phyloP scores from a whole-genome alignment of 2,329 filamentous ascomycete species.

The Penicillium rolfsii region DNA sequence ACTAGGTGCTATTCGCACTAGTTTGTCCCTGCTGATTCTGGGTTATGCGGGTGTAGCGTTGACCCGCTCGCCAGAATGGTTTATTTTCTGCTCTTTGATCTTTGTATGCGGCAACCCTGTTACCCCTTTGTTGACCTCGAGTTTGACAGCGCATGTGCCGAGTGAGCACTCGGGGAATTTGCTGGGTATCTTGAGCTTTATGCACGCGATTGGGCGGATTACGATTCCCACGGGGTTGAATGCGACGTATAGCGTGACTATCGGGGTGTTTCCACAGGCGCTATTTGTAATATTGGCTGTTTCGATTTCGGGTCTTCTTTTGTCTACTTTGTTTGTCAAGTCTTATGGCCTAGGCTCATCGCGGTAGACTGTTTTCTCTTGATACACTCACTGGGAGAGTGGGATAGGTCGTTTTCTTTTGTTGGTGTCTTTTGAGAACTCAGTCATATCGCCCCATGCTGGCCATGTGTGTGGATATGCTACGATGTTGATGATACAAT shows the following conservation, averaged over 20 bases:
- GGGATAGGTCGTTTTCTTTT: neutral
- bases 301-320: neutral
- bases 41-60: slow-evolving; percentile 1
- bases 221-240: slow-evolving; percentile 4
- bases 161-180: slow-evolving; percentile 4
- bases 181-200: slow-evolving; percentile 7
- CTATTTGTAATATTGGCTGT: slow-evolving; percentile 5
- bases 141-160: slow-evolving; percentile 5
- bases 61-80: neutral
- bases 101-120: neutral
- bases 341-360: neutral
- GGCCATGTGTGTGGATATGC: neutral
- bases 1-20: slow-evolving; percentile 1
- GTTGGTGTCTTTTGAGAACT: neutral
- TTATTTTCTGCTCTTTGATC: neutral
- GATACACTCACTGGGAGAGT: neutral
- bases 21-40: neutral
- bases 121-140: slow-evolving; percentile 4
- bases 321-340: neutral
- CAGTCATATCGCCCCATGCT: neutral
- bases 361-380: neutral
- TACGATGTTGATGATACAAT: neutral
- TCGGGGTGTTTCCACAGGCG: neutral
- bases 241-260: slow-evolving; percentile 6
- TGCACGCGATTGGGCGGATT: slow-evolving; percentile 8